phyloP scores from a whole-genome alignment of 2,329 filamentous ascomycete species.

The Penicillium fuscoglaucum region DNA sequence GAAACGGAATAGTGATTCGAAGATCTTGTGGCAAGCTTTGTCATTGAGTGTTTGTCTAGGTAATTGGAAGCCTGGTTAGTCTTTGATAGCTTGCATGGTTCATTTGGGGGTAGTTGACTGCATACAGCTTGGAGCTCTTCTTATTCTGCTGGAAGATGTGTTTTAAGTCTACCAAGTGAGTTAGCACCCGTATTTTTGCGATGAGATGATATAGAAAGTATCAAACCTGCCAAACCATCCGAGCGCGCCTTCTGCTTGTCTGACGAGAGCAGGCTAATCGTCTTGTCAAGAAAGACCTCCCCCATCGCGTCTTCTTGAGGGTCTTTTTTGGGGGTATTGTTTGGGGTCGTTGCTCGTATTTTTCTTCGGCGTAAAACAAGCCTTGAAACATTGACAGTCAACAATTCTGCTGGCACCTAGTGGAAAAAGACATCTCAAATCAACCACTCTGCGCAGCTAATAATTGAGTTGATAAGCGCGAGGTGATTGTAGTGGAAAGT shows the following conservation, averaged over 20 bases:
- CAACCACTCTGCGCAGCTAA: not conserved
- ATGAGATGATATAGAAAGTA: not conserved
- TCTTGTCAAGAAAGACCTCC: conserved; percentile 45
- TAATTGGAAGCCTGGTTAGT: conserved; percentile 16
- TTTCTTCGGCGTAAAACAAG: not conserved
- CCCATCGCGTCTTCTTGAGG: conserved; percentile 34
- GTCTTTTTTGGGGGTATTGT: not conserved
- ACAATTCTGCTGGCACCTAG: not conserved
- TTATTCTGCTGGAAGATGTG: conserved; percentile 57
- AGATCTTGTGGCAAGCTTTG: conserved; percentile 76
- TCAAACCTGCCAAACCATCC: conserved; percentile 52
- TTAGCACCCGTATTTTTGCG: not conserved
- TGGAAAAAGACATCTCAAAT: conserved; percentile 1
- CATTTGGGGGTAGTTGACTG: not conserved
- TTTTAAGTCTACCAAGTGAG: conserved; percentile 49
- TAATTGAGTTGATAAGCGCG: conserved; percentile 7
- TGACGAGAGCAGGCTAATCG: conserved; percentile 45
- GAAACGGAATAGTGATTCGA: conserved; percentile 75
- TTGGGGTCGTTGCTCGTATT: not conserved
- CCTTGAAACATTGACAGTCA: not conserved
- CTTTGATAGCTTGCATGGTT: not conserved
- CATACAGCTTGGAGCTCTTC: conserved; percentile 41
- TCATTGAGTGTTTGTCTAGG: conserved; percentile 60
- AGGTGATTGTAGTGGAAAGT: conserved; percentile 8
- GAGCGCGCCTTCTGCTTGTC: conserved; percentile 49